A percentile compares a stretch with the other conserved stretches of the same genome.
These are phyloP conservation scores for Saccharomyces jurei DNA, from an alignment of 805 yeast species.

Conservation along the genomic window DNA sequence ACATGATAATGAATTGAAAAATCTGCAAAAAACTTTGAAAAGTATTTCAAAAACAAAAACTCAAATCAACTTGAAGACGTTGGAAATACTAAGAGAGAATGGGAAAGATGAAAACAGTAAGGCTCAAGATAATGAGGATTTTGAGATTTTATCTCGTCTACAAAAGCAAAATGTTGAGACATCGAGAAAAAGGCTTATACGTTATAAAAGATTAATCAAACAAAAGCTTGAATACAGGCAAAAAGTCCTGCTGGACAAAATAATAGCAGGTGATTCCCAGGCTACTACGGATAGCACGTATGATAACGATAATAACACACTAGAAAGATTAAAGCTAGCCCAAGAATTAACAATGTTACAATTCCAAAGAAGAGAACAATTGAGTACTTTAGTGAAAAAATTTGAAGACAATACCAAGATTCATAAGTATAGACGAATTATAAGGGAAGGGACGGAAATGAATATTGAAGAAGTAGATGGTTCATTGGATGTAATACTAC, in stretches of 20 bases:
- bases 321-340: conserved; percentile 18
- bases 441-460: conserved; percentile 61
- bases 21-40: conserved; percentile 18
- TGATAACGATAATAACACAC: conserved; percentile 9
- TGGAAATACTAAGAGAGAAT: conserved; percentile 46
- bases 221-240: conserved; percentile 29
- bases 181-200: conserved; percentile 17
- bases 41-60: conserved; percentile 17
- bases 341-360: conserved; percentile 37
- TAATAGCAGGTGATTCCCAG: conserved; percentile 2
- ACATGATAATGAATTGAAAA: conserved; percentile 35
- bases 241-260: conserved; percentile 10
- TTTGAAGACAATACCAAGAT: conserved; percentile 43
- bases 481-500: conserved; percentile 51
- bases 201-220: neutral
- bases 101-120: conserved; percentile 69
- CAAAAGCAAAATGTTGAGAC: conserved; percentile 4
- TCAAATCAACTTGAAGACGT: conserved; percentile 18
- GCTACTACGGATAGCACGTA: conserved; percentile 7
- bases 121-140: conserved; percentile 8
- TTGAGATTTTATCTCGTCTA: conserved; percentile 4
- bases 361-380: conserved; percentile 31
- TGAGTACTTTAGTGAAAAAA: conserved; percentile 30
- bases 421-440: conserved; percentile 59
- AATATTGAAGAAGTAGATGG: conserved; percentile 60